These are phyloP conservation scores for Delitschia confertaspora DNA, from an alignment of 495 filamentous ascomycete species.

Conservation along the genomic window DNA sequence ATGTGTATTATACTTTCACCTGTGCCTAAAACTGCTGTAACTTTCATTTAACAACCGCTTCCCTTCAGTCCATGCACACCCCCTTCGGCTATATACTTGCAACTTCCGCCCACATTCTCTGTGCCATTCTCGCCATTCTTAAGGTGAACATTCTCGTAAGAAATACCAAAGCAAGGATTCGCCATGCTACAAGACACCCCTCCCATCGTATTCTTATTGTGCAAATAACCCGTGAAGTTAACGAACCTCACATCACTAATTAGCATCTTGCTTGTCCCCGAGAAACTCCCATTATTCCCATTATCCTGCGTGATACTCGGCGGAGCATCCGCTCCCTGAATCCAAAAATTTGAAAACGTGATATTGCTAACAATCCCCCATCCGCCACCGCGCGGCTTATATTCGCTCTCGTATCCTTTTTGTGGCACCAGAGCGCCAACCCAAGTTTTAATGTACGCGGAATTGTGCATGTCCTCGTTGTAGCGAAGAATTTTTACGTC, in stretches of 20 bases:
- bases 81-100: conserved; percentile 35
- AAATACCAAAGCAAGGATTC: conserved; percentile 45
- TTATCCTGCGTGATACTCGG: conserved; percentile 42
- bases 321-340: conserved; percentile 39
- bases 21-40: too few relatives aligned
- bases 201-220: conserved; percentile 29
- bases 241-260: conserved; percentile 44
- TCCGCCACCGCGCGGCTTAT: conserved; percentile 42
- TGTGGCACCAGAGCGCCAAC: conserved; percentile 42
- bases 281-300: conserved; percentile 45
- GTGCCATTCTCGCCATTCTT: conserved; percentile 29
- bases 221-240: conserved; percentile 46
- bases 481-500: conserved; percentile 40
- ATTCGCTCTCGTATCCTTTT: conserved; percentile 41
- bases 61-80: conserved; percentile 36
- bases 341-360: conserved; percentile 45
- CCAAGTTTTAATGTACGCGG: conserved; percentile 54
- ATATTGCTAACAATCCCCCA: conserved; percentile 48
- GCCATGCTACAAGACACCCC: conserved; percentile 41
- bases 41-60: too few relatives aligned
- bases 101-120: conserved; percentile 34
- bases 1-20: too few relatives aligned
- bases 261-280: conserved; percentile 44
- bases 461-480: conserved; percentile 44
- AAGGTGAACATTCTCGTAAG: conserved; percentile 38